These are phyloP conservation scores for Adansonia grandidieri DNA, from an alignment of 441 rosid genomes.

Conservation along the genomic window DNA sequence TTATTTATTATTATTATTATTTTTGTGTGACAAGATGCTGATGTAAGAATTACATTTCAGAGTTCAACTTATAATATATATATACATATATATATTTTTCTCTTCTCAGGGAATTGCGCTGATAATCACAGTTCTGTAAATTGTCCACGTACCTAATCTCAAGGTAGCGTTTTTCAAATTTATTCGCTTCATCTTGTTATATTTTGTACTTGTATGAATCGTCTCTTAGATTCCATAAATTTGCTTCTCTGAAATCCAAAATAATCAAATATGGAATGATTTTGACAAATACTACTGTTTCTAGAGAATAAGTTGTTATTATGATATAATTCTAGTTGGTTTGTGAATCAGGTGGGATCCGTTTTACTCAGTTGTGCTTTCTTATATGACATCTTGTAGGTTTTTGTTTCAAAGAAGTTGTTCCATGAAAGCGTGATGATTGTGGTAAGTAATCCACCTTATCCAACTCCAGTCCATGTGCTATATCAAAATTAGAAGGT, in stretches of 20 bases:
- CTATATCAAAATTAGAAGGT: neutral
- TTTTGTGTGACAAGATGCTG: neutral
- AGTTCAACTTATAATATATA: constrained; percentile 19
- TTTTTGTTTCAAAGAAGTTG: constrained; percentile 67
- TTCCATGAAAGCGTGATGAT: constrained; percentile 85
- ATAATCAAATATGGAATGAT: neutral
- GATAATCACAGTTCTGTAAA: constrained; percentile 91
- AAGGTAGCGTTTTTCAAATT: constrained; percentile 59
- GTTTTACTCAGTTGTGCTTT: constrained; percentile 80
- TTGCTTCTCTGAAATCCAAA: neutral
- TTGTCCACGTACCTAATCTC: constrained; percentile 90
- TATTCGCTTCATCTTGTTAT: constrained; percentile 14
- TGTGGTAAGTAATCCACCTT: constrained; percentile 56
- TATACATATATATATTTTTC: neutral
- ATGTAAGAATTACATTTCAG: constrained; percentile 16
- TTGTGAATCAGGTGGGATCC: constrained; percentile 63
- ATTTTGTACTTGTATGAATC: neutral
- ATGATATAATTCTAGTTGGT: constrained; percentile 24
- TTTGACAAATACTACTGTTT: constrained; percentile 1
- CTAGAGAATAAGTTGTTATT: constrained; percentile 16
- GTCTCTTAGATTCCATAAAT: neutral
- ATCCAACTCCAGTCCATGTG: constrained; percentile 7
- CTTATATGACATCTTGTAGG: constrained; percentile 84
- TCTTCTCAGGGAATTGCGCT: constrained; percentile 97
- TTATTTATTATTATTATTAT: constrained; percentile 19